Evolutionary conservation across 1,139 yeast species (phyloP), one percentile per base, ranked within the genome.

Genomic region (Scheffersomyces quercinus): DNA sequence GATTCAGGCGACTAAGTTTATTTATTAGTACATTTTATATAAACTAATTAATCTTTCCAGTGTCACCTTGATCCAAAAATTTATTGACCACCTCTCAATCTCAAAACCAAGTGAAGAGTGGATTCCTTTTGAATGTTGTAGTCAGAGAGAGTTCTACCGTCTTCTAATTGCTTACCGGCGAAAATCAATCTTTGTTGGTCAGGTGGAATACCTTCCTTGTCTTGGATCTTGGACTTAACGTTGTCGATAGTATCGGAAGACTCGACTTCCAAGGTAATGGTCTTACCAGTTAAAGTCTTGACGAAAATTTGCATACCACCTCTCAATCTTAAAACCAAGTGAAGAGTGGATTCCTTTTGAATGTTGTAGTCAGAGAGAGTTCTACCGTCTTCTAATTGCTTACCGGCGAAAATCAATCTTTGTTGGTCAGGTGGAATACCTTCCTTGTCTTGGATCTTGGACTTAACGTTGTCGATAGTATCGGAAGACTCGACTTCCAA

Each of bases 71-170:
- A 20, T 20, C 26, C 26, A 20, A 20, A 16, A 20, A 20, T 20
- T 20, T 5, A 20, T 20, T 20, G 26, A 62, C 95, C 95, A 81
- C 95, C 95, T 82, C 95, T 88, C 71, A 88, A 83, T 79, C 95
- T 88, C 62, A 87, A 79, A 51, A 87, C 95, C 75, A 87, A 81
- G 73, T 87, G 95, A 52, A 87, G 74, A 54, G 95, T 87, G 49
- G 96, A 87, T 80, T 88, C 95, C 82, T 88, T 88, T 77, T 88
- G 95, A 73, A 88, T 88, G 88, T 88, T 88, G 89, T 88, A 88
- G 80, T 88, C 96, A 54, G 93, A 84, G 59, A 88, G 79, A 59
- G 95, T 88, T 82, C 95, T 85, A 67, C 95, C 95, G 65, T 88
- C 95, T 73, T 88, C 96, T 68, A 88, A 83, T 78, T 88, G 96